phyloP scores from a whole-genome alignment of 306 rosid species.

The Argentina anserina region DNA sequence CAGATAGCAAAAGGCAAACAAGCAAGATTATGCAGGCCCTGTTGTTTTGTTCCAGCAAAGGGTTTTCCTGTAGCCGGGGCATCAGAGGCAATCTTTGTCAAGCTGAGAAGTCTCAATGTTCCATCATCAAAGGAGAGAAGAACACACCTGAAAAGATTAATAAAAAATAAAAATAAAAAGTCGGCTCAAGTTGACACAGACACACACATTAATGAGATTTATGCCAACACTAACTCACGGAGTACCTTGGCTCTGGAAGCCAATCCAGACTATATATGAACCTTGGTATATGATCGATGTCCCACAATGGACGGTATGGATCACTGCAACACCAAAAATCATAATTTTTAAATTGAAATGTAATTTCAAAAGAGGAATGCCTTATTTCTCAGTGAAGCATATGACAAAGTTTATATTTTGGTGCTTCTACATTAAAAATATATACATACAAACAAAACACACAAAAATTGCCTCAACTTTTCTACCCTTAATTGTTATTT shows the following conservation, averaged over 20 bases:
- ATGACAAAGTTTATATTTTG: neutral
- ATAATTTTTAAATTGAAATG: conserved; percentile 10
- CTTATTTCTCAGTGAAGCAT: neutral
- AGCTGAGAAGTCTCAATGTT: conserved; percentile 70
- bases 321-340: conserved; percentile 49
- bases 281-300: conserved; percentile 56
- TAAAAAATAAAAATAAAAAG: conserved; percentile 27
- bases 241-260: conserved; percentile 79
- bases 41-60: conserved; percentile 58
- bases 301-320: conserved; percentile 88
- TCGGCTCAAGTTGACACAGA: neutral
- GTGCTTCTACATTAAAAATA: neutral
- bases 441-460: neutral
- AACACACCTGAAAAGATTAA: conserved; percentile 56
- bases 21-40: conserved; percentile 50
- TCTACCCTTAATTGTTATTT: neutral
- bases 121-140: conserved; percentile 89
- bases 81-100: conserved; percentile 71
- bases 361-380: neutral
- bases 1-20: conserved; percentile 73
- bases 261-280: conserved; percentile 81
- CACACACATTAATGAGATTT: neutral
- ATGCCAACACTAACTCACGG: neutral
- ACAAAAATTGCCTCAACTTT: neutral
- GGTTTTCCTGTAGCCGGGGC: conserved; percentile 66